Percentiles rank a stretch among this genome's conserved stretches.
phyloP scores from a whole-genome alignment of 495 filamentous ascomycete species.

The Trichocladium antarcticum region DNA sequence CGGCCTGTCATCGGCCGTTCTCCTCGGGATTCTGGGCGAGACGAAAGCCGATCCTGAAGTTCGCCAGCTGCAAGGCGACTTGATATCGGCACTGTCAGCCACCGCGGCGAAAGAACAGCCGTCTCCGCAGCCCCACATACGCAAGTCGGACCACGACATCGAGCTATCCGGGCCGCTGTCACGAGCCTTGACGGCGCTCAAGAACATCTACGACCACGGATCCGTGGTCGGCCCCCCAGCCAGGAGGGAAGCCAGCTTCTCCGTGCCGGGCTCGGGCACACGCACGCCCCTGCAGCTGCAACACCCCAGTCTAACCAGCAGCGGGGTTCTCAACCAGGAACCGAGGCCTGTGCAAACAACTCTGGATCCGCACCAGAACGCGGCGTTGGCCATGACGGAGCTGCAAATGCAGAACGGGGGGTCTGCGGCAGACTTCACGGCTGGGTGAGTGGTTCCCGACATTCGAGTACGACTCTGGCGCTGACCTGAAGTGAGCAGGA shows the following conservation, averaged over 20 bases:
- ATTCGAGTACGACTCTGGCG: background rate
- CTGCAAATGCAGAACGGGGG: constrained; percentile 43
- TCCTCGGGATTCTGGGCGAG: constrained; percentile 54
- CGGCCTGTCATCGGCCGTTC: constrained; percentile 51
- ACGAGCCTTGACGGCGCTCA: constrained; percentile 41
- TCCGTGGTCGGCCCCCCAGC: constrained; percentile 31
- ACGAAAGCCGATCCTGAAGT: constrained; percentile 46
- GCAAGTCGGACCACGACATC: constrained; percentile 41
- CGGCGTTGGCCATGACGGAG: constrained; percentile 45
- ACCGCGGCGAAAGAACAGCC: constrained; percentile 43
- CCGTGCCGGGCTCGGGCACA: constrained; percentile 26
- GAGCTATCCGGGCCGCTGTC: constrained; percentile 45
- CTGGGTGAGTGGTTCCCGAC: constrained; percentile 16
- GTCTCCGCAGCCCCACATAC: constrained; percentile 36
- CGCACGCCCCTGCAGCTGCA: constrained; percentile 30
- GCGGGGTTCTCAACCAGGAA: constrained; percentile 2
- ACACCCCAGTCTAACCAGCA: background rate
- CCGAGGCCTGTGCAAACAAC: background rate
- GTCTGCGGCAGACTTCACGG: constrained; percentile 28
- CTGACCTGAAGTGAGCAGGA: constrained; percentile 4
- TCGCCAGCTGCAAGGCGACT: constrained; percentile 43
- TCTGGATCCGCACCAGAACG: constrained; percentile 42
- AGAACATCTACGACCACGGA: constrained; percentile 49
- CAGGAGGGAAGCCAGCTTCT: constrained; percentile 32
- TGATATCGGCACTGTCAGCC: constrained; percentile 45